A percentile compares a stretch with the other conserved stretches of the same genome.
phyloP scores from a whole-genome alignment of 164 flowering plant species.

The Macadamia integrifolia region DNA sequence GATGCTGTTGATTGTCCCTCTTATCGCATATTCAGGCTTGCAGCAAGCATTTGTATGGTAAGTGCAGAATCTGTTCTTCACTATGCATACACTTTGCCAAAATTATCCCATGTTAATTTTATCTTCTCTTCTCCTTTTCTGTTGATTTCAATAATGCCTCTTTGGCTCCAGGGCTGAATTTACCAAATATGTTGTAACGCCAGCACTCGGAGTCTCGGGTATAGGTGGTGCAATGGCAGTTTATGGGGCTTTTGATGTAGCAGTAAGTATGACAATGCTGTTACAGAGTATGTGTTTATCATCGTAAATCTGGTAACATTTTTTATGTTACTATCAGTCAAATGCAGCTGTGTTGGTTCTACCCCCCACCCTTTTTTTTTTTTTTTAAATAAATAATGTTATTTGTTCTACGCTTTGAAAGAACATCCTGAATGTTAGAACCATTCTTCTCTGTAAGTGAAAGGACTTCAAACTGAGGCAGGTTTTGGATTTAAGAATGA shows the following conservation, averaged over 20 bases:
- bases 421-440: too few species aligned
- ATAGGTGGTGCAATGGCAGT: constrained; percentile 94
- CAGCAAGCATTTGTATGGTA: constrained; percentile 98
- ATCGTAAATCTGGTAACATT: too few species aligned
- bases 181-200: constrained; percentile 67
- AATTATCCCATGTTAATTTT: not conserved
- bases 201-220: constrained; percentile 80
- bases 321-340: too few species aligned
- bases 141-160: constrained; percentile 2
- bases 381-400: too few species aligned
- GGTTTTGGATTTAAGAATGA: too few species aligned
- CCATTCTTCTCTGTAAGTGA: too few species aligned
- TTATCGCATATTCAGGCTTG: constrained; percentile 84
- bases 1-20: constrained; percentile 79
- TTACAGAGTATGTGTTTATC: not conserved
- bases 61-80: constrained; percentile 1
- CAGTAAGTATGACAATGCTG: constrained; percentile 54
- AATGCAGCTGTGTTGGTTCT: too few species aligned
- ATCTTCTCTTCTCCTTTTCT: not conserved
- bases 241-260: constrained; percentile 86
- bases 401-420: too few species aligned
- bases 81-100: too few species aligned
- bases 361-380: too few species aligned
- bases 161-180: constrained; percentile 65
- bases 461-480: too few species aligned